Evolutionary conservation across 2,329 filamentous ascomycete genomes (phyloP).

Genomic region (Cladophialophora chaetospira): DNA sequence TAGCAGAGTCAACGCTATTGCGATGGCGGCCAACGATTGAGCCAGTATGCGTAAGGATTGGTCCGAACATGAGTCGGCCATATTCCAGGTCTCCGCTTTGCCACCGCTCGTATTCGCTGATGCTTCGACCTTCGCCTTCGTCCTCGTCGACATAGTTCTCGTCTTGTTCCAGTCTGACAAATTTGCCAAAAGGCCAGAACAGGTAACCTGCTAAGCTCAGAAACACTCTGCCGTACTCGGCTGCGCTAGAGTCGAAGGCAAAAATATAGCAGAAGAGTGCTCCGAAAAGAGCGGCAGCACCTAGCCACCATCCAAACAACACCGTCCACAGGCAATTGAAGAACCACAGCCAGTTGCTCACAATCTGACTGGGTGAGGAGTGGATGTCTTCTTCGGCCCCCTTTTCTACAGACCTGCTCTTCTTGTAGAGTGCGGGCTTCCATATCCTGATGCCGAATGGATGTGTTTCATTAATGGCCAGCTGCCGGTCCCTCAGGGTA

Average conservation of each 20-base stretch:
- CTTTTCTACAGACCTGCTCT: slow-evolving; percentile 92
- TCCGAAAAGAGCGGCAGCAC: slow-evolving; percentile 71
- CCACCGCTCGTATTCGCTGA: slow-evolving; percentile 99
- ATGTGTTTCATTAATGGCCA: slow-evolving; percentile 98
- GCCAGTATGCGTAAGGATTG: slow-evolving; percentile 60
- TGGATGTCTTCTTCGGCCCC: slow-evolving; percentile 96
- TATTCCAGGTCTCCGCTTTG: slow-evolving; percentile 96
- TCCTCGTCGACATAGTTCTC: slow-evolving; percentile 94
- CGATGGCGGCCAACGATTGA: slow-evolving; percentile 85
- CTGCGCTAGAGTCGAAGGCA: slow-evolving; percentile 74
- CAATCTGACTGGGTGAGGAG: slow-evolving; percentile 83
- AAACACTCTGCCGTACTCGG: slow-evolving; percentile 82
- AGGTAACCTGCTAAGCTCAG: slow-evolving; percentile 83
- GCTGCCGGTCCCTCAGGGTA: slow-evolving; percentile 92
- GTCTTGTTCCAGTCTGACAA: slow-evolving; percentile 88
- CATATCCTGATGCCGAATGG: slow-evolving; percentile 98
- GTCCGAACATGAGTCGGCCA: slow-evolving; percentile 93
- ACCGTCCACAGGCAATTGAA: slow-evolving; percentile 92
- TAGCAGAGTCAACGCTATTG: slow-evolving; percentile 83
- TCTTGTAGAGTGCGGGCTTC: slow-evolving; percentile 99
- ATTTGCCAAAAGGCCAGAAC: slow-evolving; percentile 96
- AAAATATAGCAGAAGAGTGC: slow-evolving; percentile 78
- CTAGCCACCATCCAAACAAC: slow-evolving; percentile 95
- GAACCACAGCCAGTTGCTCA: slow-evolving; percentile 79
- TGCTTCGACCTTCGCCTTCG: slow-evolving; percentile 91